Evolutionary conservation across 2,329 filamentous ascomycete genomes (phyloP).

Genomic region (Fusarium floridanum): DNA sequence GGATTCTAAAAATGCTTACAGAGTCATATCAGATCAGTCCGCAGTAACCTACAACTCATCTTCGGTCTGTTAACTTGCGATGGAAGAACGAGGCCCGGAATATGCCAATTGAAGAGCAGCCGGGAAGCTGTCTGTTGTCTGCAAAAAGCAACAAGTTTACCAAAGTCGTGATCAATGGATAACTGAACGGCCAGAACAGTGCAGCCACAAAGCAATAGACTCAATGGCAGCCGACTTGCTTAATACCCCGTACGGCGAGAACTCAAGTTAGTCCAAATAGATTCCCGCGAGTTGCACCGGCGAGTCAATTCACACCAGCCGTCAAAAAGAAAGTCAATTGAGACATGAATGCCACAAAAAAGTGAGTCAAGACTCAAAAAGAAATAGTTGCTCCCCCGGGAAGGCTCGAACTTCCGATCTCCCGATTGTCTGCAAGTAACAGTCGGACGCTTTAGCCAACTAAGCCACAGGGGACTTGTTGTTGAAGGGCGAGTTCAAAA

Average conservation of each 20-base stretch:
- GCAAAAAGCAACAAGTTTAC: background rate
- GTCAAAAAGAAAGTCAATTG: background rate
- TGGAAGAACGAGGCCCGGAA: background rate
- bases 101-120: background rate
- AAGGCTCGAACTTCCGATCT: slow-evolving; percentile 50
- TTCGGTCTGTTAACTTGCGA: background rate
- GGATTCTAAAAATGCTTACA: background rate
- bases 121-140: background rate
- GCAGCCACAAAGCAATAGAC: background rate
- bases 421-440: slow-evolving; percentile 46
- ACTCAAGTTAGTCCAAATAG: background rate
- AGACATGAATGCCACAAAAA: background rate
- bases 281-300: background rate
- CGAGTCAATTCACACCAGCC: background rate
- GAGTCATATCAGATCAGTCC: background rate
- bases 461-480: slow-evolving; percentile 41
- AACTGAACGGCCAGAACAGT: background rate
- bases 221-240: background rate
- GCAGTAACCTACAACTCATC: background rate
- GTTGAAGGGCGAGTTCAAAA: background rate
- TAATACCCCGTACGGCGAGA: background rate
- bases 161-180: background rate
- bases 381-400: slow-evolving; percentile 39
- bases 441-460: slow-evolving; percentile 45
- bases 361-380: background rate